A percentile compares a stretch with the other conserved stretches of the same genome.
Conservation (phyloP, 2,329 filamentous ascomycete species). For the Alternaria arbusti region DNA sequence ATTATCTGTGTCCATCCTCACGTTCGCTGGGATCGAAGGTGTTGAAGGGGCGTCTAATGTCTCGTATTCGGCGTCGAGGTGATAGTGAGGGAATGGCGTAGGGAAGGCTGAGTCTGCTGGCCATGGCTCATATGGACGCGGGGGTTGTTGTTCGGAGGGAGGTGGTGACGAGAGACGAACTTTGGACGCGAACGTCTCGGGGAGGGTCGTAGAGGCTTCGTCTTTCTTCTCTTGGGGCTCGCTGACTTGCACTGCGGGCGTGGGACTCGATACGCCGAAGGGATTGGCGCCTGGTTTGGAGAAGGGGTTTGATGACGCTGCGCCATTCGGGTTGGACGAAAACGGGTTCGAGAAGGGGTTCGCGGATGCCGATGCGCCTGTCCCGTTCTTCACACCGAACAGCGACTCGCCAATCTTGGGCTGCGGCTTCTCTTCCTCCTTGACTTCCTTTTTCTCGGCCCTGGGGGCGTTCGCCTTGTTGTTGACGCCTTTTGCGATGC, state of each 20-base stretch:
- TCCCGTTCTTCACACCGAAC: slow-evolving; percentile 67
- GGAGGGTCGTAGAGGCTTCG: slow-evolving; percentile 60
- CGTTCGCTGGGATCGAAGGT: slow-evolving; percentile 57
- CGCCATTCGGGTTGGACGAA: slow-evolving; percentile 51
- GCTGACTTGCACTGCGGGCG: slow-evolving; percentile 28
- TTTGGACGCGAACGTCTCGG: slow-evolving; percentile 79
- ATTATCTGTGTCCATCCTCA: slow-evolving; percentile 51
- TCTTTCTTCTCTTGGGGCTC: slow-evolving; percentile 26
- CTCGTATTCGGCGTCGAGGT: slow-evolving; percentile 91
- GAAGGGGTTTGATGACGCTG: slow-evolving; percentile 62
- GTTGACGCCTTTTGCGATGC: slow-evolving; percentile 54
- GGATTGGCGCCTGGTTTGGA: slow-evolving; percentile 43
- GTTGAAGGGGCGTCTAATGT: slow-evolving; percentile 68
- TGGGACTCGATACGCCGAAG: slow-evolving; percentile 54
- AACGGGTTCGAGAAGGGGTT: slow-evolving; percentile 64
- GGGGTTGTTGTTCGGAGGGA: slow-evolving; percentile 44
- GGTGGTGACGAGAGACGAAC: slow-evolving; percentile 57
- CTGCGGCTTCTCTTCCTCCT: slow-evolving; percentile 44
- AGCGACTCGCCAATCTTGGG: slow-evolving; percentile 69
- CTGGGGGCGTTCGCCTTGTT: slow-evolving; percentile 22
- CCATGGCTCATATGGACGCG: slow-evolving; percentile 72
- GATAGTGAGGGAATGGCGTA: slow-evolving; percentile 74
- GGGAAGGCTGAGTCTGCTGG: slow-evolving; percentile 71
- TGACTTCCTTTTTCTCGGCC: slow-evolving; percentile 24
- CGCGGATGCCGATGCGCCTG: slow-evolving; percentile 22